Evolutionary conservation across 768 basidiomycete species (phyloP).

Genomic region (Pisolithus sp.): DNA sequence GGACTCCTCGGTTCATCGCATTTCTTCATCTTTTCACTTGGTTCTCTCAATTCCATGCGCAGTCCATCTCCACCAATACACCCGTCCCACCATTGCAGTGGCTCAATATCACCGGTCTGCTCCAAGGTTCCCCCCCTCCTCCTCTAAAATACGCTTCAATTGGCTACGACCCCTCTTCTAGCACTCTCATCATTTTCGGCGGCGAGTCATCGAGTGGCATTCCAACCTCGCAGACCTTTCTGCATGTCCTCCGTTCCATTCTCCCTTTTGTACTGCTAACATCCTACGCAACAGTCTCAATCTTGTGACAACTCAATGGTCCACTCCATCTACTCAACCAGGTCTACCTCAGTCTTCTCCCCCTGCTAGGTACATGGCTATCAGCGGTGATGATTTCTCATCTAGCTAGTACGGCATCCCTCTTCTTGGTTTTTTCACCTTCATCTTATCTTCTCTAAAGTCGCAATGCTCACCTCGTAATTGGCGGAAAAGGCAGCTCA

Average conservation of each 20-base stretch:
- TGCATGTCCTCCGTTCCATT: constrained; percentile 38
- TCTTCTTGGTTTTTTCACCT: constrained; percentile 9
- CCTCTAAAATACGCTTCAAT: constrained; percentile 69
- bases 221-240: constrained; percentile 56
- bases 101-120: constrained; percentile 61
- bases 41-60: constrained; percentile 27
- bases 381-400: constrained; percentile 65
- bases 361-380: constrained; percentile 55
- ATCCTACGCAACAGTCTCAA: constrained; percentile 43
- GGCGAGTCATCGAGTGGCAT: constrained; percentile 65
- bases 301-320: constrained; percentile 57
- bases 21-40: constrained; percentile 12
- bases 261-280: background rate
- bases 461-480: constrained; percentile 66
- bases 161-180: constrained; percentile 44
- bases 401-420: constrained; percentile 66
- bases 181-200: constrained; percentile 66
- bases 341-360: constrained; percentile 44
- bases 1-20: constrained; percentile 11
- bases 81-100: constrained; percentile 43
- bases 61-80: constrained; percentile 45
- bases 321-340: constrained; percentile 44
- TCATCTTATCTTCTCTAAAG: constrained; percentile 31
- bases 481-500: constrained; percentile 60
- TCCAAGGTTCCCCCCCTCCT: constrained; percentile 48